Evolutionary conservation across 306 rosid genomes (phyloP).

Genomic region (Corylus americana): DNA sequence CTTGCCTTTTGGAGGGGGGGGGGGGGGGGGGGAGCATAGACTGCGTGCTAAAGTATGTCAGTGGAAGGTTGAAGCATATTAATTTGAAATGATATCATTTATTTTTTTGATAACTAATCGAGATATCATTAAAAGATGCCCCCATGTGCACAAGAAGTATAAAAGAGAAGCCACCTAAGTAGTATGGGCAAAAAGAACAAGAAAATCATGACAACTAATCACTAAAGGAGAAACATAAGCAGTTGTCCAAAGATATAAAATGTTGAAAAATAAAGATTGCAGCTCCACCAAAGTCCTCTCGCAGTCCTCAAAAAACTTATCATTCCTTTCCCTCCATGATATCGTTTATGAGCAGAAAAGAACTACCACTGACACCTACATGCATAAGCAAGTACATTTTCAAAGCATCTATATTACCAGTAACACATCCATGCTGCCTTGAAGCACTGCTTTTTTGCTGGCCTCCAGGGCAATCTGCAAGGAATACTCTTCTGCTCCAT

Average conservation of each 20-base stretch:
- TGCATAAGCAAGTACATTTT: constrained; percentile 10
- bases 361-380: background rate
- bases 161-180: no score
- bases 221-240: no score
- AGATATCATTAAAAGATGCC: no score
- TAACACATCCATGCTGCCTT: constrained; percentile 76
- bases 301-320: no score
- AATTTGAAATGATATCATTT: background rate
- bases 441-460: constrained; percentile 72
- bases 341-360: background rate
- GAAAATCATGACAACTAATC: no score
- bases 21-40: background rate
- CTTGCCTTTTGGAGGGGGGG: background rate
- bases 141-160: no score
- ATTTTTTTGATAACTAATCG: no score
- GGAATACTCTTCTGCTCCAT: constrained; percentile 53
- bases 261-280: no score
- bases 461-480: constrained; percentile 70
- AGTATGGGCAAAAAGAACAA: no score
- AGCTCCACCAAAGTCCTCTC: no score
- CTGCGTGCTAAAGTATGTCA: background rate
- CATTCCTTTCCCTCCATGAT: background rate
- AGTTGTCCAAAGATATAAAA: no score
- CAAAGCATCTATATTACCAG: constrained; percentile 49
- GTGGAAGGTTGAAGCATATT: background rate